Evolutionary conservation across 192 early-diverging fungal species (phyloP).

Genomic region (Rhizophagus clarus): DNA sequence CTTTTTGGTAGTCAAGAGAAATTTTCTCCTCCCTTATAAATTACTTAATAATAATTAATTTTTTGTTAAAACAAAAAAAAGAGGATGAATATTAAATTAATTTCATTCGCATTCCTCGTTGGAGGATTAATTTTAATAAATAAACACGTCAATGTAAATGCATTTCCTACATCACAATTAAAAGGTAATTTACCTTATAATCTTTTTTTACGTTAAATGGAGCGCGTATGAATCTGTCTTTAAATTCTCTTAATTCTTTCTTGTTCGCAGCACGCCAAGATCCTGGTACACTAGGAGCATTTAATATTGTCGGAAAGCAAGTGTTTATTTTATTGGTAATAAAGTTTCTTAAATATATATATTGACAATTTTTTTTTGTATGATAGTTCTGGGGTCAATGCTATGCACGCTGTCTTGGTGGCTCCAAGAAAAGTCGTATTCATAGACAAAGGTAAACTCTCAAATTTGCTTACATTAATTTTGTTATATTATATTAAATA

Average conservation of each 20-base stretch:
- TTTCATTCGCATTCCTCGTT: neutral
- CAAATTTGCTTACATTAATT: constrained; percentile 29
- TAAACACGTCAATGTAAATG: neutral
- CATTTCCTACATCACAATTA: neutral
- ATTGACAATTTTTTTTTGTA: neutral
- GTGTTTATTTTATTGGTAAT: neutral
- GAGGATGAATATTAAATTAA: neutral
- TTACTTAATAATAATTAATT: too few species aligned
- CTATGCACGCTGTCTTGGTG: constrained; percentile 53
- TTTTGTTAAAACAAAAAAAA: too few species aligned
- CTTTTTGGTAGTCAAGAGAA: too few species aligned
- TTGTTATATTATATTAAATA: too few species aligned
- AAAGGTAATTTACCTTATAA: neutral
- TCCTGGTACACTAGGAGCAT: neutral
- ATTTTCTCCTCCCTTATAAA: too few species aligned
- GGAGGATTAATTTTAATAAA: neutral
- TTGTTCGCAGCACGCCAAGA: neutral
- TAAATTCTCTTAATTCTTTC: neutral
- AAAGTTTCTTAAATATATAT: too few species aligned
- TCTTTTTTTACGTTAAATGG: neutral
- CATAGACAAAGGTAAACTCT: constrained; percentile 44
- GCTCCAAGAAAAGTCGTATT: constrained; percentile 49
- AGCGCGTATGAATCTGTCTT: too few species aligned
- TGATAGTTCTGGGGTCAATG: constrained; percentile 44
- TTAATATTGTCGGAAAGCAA: neutral